phyloP scores from a whole-genome alignment of 1,284 basidiomycete species.

The Farysia itapuensis region DNA sequence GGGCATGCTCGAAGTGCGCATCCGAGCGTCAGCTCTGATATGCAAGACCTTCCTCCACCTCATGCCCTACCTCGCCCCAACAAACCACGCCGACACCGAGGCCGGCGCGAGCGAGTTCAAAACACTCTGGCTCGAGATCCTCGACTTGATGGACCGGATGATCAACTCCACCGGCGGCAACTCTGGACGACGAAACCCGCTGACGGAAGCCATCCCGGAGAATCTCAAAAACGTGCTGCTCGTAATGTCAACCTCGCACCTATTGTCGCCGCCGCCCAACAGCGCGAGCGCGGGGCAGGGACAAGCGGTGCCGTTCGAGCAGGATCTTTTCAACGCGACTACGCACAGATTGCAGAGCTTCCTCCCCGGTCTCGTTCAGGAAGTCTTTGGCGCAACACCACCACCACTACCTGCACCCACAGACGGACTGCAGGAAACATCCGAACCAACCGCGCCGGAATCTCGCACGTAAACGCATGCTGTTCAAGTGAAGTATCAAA shows the following conservation, averaged over 20 bases:
- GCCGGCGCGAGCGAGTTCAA: constrained; percentile 68
- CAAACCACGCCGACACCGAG: constrained; percentile 55
- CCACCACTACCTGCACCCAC: background rate
- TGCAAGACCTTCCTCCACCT: constrained; percentile 96
- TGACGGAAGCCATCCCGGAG: constrained; percentile 87
- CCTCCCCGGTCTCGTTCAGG: constrained; percentile 46
- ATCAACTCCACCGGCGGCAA: constrained; percentile 68
- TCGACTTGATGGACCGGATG: constrained; percentile 84
- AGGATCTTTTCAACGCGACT: constrained; percentile 35
- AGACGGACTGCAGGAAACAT: too few relatives aligned
- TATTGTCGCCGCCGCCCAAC: constrained; percentile 63
- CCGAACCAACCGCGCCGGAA: too few relatives aligned
- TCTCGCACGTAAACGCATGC: too few relatives aligned
- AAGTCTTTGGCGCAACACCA: constrained; percentile 19
- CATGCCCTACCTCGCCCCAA: constrained; percentile 71
- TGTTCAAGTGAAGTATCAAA: too few relatives aligned
- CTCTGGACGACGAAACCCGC: constrained; percentile 16
- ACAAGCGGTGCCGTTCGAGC: constrained; percentile 1
- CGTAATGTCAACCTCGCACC: constrained; percentile 86
- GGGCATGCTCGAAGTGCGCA: constrained; percentile 82
- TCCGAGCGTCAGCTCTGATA: constrained; percentile 81
- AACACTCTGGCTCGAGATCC: constrained; percentile 83
- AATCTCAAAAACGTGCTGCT: constrained; percentile 94
- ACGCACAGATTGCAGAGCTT: constrained; percentile 36
- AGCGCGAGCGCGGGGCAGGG: background rate